These are phyloP conservation scores for Thelephora aurantiotincta DNA, from an alignment of 768 basidiomycete genomes.

Conservation along the genomic window DNA sequence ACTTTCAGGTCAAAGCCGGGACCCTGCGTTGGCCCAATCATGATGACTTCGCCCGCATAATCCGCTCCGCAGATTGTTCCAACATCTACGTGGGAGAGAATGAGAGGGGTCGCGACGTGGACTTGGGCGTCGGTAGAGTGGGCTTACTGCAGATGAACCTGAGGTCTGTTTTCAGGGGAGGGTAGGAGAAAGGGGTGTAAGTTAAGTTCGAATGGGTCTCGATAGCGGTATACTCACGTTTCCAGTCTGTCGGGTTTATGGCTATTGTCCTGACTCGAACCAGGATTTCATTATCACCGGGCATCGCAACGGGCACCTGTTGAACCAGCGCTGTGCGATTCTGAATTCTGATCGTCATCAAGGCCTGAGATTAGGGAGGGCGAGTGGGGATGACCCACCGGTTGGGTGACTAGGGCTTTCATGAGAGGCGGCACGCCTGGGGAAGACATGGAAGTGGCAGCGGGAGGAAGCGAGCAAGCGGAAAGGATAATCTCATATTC, in stretches of 20 bases:
- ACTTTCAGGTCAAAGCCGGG: not conserved
- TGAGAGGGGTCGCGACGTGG: not conserved
- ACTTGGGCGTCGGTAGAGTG: not conserved
- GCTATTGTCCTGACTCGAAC: not conserved
- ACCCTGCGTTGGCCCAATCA: not conserved
- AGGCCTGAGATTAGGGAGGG: no score
- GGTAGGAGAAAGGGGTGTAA: not conserved
- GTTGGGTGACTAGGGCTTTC: no score
- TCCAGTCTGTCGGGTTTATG: not conserved
- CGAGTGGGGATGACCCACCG: no score
- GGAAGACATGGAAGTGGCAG: no score
- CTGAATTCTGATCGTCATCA: not conserved
- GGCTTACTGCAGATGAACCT: not conserved
- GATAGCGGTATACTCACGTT: not conserved
- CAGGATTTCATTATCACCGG: not conserved
- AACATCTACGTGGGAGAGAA: not conserved
- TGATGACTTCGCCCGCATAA: not conserved
- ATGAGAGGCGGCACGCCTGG: no score
- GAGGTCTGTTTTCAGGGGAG: not conserved
- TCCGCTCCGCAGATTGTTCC: not conserved
- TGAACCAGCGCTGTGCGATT: slow-evolving; percentile 1
- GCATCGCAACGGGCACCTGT: slow-evolving; percentile 7
- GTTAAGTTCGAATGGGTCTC: not conserved
- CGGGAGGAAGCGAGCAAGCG: no score
- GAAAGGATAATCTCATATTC: no score